A percentile compares a stretch with the other conserved stretches of the same genome.
phyloP scores from a whole-genome alignment of 352 stramenopile genomes.

The Phytophthora sp. region DNA sequence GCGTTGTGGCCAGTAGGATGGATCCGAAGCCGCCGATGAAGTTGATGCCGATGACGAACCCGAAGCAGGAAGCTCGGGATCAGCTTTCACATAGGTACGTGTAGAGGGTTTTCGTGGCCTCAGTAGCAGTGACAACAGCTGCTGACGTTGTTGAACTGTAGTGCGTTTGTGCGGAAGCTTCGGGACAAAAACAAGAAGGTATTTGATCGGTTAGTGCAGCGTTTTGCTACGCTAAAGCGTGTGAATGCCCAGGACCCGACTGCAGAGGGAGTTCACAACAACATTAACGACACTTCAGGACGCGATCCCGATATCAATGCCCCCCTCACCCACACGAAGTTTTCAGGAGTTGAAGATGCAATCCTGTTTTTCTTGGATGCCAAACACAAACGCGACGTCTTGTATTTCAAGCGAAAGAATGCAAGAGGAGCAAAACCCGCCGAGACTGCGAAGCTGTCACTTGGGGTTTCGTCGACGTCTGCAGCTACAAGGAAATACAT shows the following conservation, averaged over 20 bases:
- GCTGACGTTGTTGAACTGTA: slow-evolving; percentile 11
- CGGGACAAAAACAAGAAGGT: slow-evolving; percentile 46
- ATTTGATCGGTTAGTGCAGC: slow-evolving; percentile 43
- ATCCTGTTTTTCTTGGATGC: slow-evolving; percentile 74
- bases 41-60: slow-evolving; percentile 15
- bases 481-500: slow-evolving; percentile 40
- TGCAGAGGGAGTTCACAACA: background rate
- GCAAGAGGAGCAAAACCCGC: slow-evolving; percentile 8
- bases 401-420: slow-evolving; percentile 64
- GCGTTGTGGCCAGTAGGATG: background rate
- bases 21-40: slow-evolving; percentile 29
- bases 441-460: slow-evolving; percentile 26
- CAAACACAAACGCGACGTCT: slow-evolving; percentile 71
- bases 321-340: slow-evolving; percentile 2
- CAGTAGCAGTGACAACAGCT: background rate
- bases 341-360: slow-evolving; percentile 62
- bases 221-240: slow-evolving; percentile 35
- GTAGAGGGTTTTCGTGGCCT: background rate
- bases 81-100: slow-evolving; percentile 35
- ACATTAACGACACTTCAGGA: background rate
- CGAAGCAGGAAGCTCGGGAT: slow-evolving; percentile 10
- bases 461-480: slow-evolving; percentile 35
- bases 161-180: slow-evolving; percentile 36
- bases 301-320: slow-evolving; percentile 8
- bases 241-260: slow-evolving; percentile 1